These are phyloP conservation scores for Dendrobium catenatum DNA, from an alignment of 106 monocot species.

Conservation along the genomic window DNA sequence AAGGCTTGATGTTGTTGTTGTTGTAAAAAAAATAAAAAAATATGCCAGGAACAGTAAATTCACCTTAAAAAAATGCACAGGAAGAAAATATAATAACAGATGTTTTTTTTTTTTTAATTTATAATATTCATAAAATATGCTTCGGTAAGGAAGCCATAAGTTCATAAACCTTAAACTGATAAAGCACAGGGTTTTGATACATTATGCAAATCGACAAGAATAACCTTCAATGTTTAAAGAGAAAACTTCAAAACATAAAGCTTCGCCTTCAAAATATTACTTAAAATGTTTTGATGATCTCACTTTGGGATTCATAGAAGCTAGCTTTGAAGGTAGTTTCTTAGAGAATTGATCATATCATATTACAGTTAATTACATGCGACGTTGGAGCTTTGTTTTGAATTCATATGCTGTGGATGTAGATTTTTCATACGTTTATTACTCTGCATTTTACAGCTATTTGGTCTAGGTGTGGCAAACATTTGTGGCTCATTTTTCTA, in stretches of 20 bases:
- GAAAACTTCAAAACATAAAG: not conserved
- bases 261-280: not conserved
- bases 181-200: not conserved
- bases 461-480: constrained; percentile 94
- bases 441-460: constrained; percentile 44
- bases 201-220: not conserved
- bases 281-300: not conserved
- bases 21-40: no score
- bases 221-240: not conserved
- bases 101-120: no score
- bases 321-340: not conserved
- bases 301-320: not conserved
- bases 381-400: not conserved
- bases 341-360: not conserved
- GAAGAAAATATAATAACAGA: no score
- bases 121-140: not conserved
- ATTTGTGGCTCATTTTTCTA: constrained; percentile 94
- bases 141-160: not conserved
- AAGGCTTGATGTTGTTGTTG: no score
- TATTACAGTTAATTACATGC: not conserved
- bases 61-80: no score
- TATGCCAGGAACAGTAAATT: no score
- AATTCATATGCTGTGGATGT: not conserved
- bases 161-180: not conserved
- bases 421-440: not conserved